Conservation (phyloP, 1,284 basidiomycete species). For the Cutaneotrichosporon sp. region DNA sequence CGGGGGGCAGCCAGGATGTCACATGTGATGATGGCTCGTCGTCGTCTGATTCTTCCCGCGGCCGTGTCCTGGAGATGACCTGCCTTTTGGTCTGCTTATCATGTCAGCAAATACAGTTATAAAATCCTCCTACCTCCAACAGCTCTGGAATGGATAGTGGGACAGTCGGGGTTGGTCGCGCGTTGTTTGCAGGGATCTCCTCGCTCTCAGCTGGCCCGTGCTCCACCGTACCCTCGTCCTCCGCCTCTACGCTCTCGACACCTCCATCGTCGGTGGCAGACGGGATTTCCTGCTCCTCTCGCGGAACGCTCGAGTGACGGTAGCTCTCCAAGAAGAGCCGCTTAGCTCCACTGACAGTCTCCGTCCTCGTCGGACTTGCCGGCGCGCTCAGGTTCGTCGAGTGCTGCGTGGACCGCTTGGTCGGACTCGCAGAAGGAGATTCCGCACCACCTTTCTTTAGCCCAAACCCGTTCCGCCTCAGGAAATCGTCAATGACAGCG, state of each 20-base stretch:
- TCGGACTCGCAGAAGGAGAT: neutral
- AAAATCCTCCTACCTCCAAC: neutral
- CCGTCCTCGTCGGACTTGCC: neutral
- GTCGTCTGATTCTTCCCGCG: neutral
- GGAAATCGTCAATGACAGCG: constrained; percentile 60
- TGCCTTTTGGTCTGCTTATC: neutral
- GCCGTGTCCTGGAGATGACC: neutral
- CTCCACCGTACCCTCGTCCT: too few species aligned
- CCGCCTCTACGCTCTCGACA: too few species aligned
- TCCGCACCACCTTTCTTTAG: neutral
- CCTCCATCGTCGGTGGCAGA: too few species aligned
- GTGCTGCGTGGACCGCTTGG: neutral
- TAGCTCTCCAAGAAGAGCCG: too few species aligned
- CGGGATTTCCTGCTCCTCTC: too few species aligned
- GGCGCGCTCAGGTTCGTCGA: neutral
- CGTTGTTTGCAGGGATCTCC: too few species aligned
- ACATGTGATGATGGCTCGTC: neutral
- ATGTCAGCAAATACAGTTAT: neutral
- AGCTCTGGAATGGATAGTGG: neutral
- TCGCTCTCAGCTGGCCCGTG: too few species aligned
- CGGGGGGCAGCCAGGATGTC: neutral
- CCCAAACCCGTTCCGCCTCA: constrained; percentile 61
- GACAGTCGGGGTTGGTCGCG: neutral
- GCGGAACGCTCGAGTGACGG: too few species aligned
- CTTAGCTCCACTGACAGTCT: too few species aligned